Base-by-base conservation (phyloP, 164 flowering plant species). In the Macadamia tetraphylla region DNA sequence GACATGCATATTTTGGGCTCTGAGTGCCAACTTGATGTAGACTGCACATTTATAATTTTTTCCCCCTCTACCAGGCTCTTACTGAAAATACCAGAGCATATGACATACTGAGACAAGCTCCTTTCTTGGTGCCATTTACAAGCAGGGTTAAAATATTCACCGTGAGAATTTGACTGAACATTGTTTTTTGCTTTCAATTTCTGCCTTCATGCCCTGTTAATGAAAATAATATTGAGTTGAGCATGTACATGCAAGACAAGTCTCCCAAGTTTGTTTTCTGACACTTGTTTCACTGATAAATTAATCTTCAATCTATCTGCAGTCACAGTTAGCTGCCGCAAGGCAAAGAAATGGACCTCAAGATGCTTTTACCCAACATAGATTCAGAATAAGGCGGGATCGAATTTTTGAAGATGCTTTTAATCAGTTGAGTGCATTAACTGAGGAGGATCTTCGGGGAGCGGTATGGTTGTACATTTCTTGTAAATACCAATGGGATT, bases 341-440 rank as follows among this genome's bases (percentile, higher is more conserved):
- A 85, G 91, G 79, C 87, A 86, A 70, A 81, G 84, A 62, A 63
- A 82, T 72, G 84, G 81, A 17, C 74, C 85, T 74, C 90, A 84
- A 76, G 79, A 77, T 76, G 81, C 83, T 73, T 80, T 84, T 73
- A 60, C 84, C 6, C 82, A 94, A 70, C 86, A 85, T 64, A 80
- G 91, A 15, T 87, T 95, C 76, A 85, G 84, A 81, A 89, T 95
- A 67, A 84, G 99, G 64, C 80, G 98, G 46, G 90, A 92, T 83
- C 91, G 78, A 64, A 95, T 90, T 65, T 74, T 95, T 67, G 99
- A 92, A 83, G 99, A 95, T 88, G 94, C 94, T 62, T 92, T 87
- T 75, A 84, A 73, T 77, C 96, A 89, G 74, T 76, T 95, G 84
- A 90, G 86, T 76, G 78, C 78, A 66, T 77, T 92, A 74, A 79